Evolutionary conservation across 345 rosid genomes (phyloP).

Genomic region (Syzygium aromaticum): DNA sequence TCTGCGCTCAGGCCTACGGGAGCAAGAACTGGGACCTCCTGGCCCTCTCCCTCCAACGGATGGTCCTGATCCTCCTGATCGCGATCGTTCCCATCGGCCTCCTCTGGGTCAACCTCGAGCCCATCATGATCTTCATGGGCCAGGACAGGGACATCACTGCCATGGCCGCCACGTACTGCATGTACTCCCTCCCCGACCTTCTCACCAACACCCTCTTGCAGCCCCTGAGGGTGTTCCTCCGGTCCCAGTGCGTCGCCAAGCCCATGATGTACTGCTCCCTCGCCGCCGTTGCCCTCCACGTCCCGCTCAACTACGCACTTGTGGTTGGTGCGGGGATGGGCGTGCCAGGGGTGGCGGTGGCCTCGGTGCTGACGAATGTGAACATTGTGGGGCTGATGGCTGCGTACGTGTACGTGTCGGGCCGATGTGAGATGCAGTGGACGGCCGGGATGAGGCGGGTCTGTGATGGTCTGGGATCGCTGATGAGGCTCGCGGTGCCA

Average conservation of each 20-base stretch:
- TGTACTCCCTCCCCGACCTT: constrained; percentile 90
- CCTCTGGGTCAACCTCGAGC: constrained; percentile 79
- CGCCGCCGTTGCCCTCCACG: constrained; percentile 68
- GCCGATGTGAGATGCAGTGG: constrained; percentile 48
- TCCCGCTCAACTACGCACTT: constrained; percentile 63
- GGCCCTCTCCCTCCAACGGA: constrained; percentile 72
- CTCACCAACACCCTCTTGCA: constrained; percentile 77
- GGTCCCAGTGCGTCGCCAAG: constrained; percentile 87
- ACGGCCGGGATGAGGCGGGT: constrained; percentile 29
- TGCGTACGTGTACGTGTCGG: constrained; percentile 64
- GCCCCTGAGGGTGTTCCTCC: constrained; percentile 74
- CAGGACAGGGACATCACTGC: constrained; percentile 78
- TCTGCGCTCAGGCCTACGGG: constrained; percentile 95
- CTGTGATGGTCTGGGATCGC: constrained; percentile 57
- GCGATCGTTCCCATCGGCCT: constrained; percentile 73
- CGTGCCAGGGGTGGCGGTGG: constrained; percentile 92
- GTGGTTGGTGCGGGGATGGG: constrained; percentile 58
- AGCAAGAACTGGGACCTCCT: constrained; percentile 89
- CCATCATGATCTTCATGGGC: constrained; percentile 78
- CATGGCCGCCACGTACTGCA: constrained; percentile 72
- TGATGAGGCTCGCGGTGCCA: constrained; percentile 81
- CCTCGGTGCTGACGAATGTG: constrained; percentile 84
- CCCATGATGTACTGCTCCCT: constrained; percentile 96
- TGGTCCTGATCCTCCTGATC: constrained; percentile 71
- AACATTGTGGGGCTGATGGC: constrained; percentile 72